Evolutionary conservation across 2,329 filamentous ascomycete species (phyloP), one percentile per base, ranked within the genome.

Genomic region (Scytalidium lignicola): DNA sequence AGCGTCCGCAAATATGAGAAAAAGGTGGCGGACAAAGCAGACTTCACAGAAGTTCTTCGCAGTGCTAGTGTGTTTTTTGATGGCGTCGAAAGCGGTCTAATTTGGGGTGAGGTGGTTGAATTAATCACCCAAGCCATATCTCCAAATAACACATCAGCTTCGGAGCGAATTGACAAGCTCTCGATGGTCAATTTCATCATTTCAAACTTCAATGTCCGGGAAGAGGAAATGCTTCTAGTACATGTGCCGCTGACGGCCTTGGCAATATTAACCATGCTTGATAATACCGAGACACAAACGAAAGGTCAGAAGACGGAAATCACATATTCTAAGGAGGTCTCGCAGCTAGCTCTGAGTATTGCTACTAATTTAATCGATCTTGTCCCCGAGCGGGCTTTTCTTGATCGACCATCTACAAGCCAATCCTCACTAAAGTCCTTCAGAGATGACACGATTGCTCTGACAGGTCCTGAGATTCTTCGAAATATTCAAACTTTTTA

Each of bases 1-100:
- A 95, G 86, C 58, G 85, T 95, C 32, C 83, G 85, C 56, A 72
- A 75, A 42, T 97, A 90, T 69, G 85, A 90, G 66, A 70, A 73
- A 21, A 73, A 73, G 46, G 81, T 86, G 10, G 68, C 77, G 1
- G 77, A 76, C n/a, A 86, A 85, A 60, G 69, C 78, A 6, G 83
- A 92, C 50, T 90, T 93, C 53, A 77, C 82, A 13, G 93, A 99
- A 66, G 90, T 97, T 2, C 77, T 97, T 57, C 83, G 89, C 57
- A 97, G 92, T 64, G 93, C 92, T 4, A 95, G 88, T 63, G 86
- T 93, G 39, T 99, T 99, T 69, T 99, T 99, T 58, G 93, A 99
- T 63, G 92, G 92, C 4, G 92, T 97, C 37, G 93, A 99, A 68
- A 95, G 91, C 60, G 86, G 88, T 7, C 74, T 97, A 18, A 96